These are phyloP conservation scores for Begonia fuchsioides DNA, from an alignment of 306 rosid genomes.

Conservation along the genomic window DNA sequence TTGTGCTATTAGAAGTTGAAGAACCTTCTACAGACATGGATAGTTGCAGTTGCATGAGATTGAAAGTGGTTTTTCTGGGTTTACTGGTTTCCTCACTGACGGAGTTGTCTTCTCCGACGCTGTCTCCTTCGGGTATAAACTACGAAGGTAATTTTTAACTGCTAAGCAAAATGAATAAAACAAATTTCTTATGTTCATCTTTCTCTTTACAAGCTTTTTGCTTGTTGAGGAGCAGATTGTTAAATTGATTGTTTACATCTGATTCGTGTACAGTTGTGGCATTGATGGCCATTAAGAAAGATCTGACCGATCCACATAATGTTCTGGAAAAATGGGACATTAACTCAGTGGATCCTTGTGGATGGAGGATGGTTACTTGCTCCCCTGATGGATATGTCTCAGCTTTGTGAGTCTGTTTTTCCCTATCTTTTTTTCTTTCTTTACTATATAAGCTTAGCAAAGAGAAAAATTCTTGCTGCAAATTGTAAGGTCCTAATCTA, in stretches of 20 bases:
- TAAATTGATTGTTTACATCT: no score
- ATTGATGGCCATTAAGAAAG: slow-evolving; percentile 65
- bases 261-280: slow-evolving; percentile 56
- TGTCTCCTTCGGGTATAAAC: slow-evolving; percentile 93
- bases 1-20: slow-evolving; percentile 1
- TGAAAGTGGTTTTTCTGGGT: slow-evolving; percentile 20
- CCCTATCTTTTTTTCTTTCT: no score
- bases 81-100: slow-evolving; percentile 36
- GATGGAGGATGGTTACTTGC: slow-evolving; percentile 99
- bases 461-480: no score
- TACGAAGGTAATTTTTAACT: slow-evolving; percentile 49
- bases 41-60: slow-evolving; percentile 16
- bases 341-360: slow-evolving; percentile 94
- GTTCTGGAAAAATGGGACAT: slow-evolving; percentile 92
- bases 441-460: not conserved
- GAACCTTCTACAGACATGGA: slow-evolving; percentile 27
- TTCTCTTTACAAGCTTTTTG: not conserved
- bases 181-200: no score
- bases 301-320: slow-evolving; percentile 69
- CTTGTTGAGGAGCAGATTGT: no score
- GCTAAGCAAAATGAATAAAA: not conserved
- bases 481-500: no score
- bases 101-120: slow-evolving; percentile 56
- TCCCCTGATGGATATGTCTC: slow-evolving; percentile 73
- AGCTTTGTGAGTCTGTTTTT: slow-evolving; percentile 47